phyloP scores from a whole-genome alignment of 345 rosid species.

The Angophora floribunda region DNA sequence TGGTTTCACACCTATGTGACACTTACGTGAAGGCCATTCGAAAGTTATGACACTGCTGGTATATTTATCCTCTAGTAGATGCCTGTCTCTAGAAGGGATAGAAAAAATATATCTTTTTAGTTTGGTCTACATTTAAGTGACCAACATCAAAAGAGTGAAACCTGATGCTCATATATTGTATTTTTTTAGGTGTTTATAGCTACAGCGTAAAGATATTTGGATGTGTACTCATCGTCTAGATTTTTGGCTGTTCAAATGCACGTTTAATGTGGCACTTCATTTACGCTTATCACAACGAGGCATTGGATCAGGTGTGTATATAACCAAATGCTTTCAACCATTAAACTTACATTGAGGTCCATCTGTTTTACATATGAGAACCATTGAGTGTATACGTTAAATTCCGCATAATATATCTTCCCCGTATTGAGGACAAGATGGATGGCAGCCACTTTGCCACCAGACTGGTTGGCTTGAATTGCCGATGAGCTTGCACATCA shows the following conservation, averaged over 20 bases:
- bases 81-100: background rate
- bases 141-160: background rate
- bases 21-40: no score
- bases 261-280: background rate
- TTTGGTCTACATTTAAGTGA: background rate
- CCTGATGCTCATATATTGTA: background rate
- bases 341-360: background rate
- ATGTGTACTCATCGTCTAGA: background rate
- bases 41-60: no score
- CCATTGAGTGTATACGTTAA: no score
- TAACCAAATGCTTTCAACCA: background rate
- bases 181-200: background rate
- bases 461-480: background rate
- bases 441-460: background rate
- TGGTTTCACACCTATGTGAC: no score
- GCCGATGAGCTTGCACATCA: background rate
- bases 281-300: rapidly evolving
- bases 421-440: background rate
- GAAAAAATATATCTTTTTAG: background rate
- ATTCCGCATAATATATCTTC: no score
- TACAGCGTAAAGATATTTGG: background rate
- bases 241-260: background rate
- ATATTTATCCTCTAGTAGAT: background rate
- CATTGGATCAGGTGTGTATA: background rate
- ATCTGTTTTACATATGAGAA: background rate